Conservation (phyloP, 78 protist species). For the Dictyostelium brefeldianum region DNA sequence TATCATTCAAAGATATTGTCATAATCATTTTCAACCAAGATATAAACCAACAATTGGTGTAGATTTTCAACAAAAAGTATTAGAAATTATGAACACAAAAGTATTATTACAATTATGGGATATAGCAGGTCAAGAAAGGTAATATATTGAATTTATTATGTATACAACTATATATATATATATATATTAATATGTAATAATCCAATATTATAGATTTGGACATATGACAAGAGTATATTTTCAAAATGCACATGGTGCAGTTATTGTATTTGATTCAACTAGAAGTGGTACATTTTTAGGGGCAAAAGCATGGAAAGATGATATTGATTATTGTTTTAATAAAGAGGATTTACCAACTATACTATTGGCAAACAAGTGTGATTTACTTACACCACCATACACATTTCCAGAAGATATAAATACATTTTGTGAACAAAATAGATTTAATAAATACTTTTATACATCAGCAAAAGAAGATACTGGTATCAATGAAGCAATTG, state of each 20-base stretch:
- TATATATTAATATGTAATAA: background rate
- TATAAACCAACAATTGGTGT: conserved; percentile 74
- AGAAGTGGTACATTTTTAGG: conserved; percentile 48
- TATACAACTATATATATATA: background rate
- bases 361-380: conserved; percentile 48
- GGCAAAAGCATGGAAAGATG: conserved; percentile 49
- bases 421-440: conserved; percentile 36
- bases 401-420: conserved; percentile 63
- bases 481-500: conserved; percentile 40
- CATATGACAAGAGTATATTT: conserved; percentile 79
- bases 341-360: conserved; percentile 40
- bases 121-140: conserved; percentile 70
- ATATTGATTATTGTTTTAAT: conserved; percentile 50
- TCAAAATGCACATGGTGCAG: conserved; percentile 74
- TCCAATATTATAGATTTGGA: conserved; percentile 34
- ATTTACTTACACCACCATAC: conserved; percentile 27
- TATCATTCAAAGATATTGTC: conserved; percentile 64
- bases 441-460: conserved; percentile 46
- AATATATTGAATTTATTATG: background rate
- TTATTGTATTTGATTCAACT: conserved; percentile 61
- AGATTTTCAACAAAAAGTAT: conserved; percentile 39
- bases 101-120: conserved; percentile 43
- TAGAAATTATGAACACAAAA: conserved; percentile 13
- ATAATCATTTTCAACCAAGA: conserved; percentile 47
- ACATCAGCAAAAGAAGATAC: conserved; percentile 66